Base-by-base conservation (phyloP, 768 basidiomycete species). In the Exidia glandulosa region DNA sequence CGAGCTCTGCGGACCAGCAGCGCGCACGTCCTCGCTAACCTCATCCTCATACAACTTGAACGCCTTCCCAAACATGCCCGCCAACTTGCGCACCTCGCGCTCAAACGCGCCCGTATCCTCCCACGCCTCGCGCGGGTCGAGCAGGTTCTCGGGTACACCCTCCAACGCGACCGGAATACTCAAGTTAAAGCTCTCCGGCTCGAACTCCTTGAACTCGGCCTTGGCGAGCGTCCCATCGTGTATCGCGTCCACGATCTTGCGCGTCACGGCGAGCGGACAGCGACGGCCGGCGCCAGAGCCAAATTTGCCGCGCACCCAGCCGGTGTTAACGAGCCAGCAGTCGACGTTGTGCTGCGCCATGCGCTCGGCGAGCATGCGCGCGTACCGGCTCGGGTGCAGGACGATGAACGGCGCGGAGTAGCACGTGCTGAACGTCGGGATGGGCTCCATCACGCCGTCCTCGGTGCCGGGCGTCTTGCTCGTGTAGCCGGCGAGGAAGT, bases 331-430 rank as follows among this genome's bases (percentile, higher is more conserved):
- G 70, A 98, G 81, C 92, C 93, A 99, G 79, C 94, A 96, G 74
- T 93, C 75, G 66, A 94, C 93, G 59, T 90, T 81, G 77, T 89
- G 79, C 73, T 85, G 82, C 60, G 85, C 75, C 94, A 99, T 98
- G 67, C 89, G 85, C 65, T 91, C 87, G 0, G 95, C 93, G 65
- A 99, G 80, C 96, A 99, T 99, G 73, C 87, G 81, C 45, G 96
- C 95, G 74, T 99, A 99, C 63, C 94, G 88, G 34, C 89, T 83
- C 50, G 94, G 94, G 74, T 96, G 95, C 59, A 96, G 89, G 66
- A 97, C 87, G 71, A 99, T 97, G 83, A 99, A 98, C n/a, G 96
- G 96, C 45, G 94, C 93, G 66, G 88, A 90, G 82, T 97, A 99
- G 75, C 96, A 98, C 32, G 94, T 97, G 23, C 94, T 96, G 83